Evolutionary conservation across 805 yeast genomes (phyloP), one percentile per base, ranked within the genome.

Genomic region (Candida qinlingensis): DNA sequence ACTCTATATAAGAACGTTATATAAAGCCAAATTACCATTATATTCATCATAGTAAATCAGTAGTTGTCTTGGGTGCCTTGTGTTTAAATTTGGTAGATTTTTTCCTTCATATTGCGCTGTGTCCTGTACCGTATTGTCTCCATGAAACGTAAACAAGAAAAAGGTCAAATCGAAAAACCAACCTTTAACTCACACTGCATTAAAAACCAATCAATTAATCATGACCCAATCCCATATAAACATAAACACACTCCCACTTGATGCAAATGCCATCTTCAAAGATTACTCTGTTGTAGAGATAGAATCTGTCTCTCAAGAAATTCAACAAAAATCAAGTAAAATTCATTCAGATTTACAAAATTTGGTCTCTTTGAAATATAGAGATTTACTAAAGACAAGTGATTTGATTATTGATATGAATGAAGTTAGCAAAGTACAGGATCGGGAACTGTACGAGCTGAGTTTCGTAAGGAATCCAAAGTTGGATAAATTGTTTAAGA

Each of bases 321-420:
- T 31, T 42, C 29, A 25, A 11, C 31, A 26, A 35, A 37, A 42
- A 33, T 33, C 37, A 39, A 12, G 29, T 6, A 27, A 37, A 11
- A 36, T 47, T 25, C 61, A 57, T 37, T 42, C 52, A 8, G 60
- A 60, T 28, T 39, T 61, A 6, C 49, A 61, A 33, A 50, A 45
- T 4, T 47, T 61, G 8, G 65, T 61, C 6, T 58, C 60, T 6
- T 52, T 54, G 5, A 57, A 60, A 39, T 61, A 61, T 41, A 47
- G 64, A 41, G 63, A 61, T 30, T 44, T 61, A 4, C 37, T 61
- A 5, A 44, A 52, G 5, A 60, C 61, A 1, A 63, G 62, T n/a
- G 64, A 61, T 40, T 47, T 51, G 39, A 61, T 61, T 9, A 54
- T 57, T 8, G 50, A 47, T 7, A 60, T 60, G 61, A 50, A 60